Conservation (phyloP, 345 rosid species). For the Aquilaria sinensis region DNA sequence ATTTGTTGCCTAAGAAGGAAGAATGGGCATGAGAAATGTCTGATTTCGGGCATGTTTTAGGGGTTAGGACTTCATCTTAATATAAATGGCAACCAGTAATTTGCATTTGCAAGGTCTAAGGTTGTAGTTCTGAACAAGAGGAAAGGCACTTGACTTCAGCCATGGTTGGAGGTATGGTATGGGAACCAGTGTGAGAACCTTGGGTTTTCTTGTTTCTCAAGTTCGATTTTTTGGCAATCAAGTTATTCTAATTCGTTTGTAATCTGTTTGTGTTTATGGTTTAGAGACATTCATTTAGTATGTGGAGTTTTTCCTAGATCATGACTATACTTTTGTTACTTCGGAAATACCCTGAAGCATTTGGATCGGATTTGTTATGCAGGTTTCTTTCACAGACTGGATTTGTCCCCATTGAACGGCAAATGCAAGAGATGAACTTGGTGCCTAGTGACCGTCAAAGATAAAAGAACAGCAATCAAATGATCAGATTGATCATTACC, state of each 20-base stretch:
- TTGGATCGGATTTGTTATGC: constrained; percentile 18
- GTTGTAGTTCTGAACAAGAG: no score
- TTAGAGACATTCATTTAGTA: background rate
- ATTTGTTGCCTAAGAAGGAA: no score
- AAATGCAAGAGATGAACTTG: constrained; percentile 72
- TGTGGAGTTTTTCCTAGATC: constrained; percentile 4
- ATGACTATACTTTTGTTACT: constrained; percentile 5
- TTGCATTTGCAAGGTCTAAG: no score
- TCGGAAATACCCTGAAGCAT: constrained; percentile 6
- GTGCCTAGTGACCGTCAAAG: constrained; percentile 37
- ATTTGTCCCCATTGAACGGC: constrained; percentile 69
- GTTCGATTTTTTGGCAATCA: background rate
- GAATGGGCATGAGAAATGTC: no score
- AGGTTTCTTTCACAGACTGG: constrained; percentile 93
- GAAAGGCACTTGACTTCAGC: no score
- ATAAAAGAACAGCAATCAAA: constrained; percentile 12
- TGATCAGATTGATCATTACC: background rate
- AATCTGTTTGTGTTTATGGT: background rate
- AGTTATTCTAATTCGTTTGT: constrained; percentile 3
- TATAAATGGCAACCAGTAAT: no score
- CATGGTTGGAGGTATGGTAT: no score
- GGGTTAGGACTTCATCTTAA: no score
- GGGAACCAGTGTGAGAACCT: no score
- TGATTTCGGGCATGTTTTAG: no score
- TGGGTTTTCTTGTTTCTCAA: no score